Conservation (phyloP, 768 basidiomycete genomes). For the Boletus patriciae region DNA sequence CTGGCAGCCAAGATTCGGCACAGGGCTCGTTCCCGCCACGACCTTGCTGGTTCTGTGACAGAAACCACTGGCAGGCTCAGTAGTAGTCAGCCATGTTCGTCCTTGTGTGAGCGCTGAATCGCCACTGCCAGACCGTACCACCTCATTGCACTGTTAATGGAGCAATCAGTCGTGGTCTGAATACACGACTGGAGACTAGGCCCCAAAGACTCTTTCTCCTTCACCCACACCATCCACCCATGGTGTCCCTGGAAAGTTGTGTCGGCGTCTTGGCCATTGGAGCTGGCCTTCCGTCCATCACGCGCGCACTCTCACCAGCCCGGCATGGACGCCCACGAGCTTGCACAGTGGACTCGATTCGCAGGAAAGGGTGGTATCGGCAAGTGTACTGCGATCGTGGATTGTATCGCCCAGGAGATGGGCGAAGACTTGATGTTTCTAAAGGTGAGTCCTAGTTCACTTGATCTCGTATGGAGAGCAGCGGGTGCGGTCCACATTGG, state of each 20-base stretch:
- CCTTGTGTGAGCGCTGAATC: no score
- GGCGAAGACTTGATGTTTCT: constrained; percentile 84
- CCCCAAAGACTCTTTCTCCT: background rate
- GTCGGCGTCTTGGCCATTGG: constrained; percentile 51
- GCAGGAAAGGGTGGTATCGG: constrained; percentile 86
- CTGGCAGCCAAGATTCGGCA: no score
- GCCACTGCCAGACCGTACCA: no score
- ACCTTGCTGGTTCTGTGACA: no score
- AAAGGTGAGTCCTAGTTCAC: constrained; percentile 49
- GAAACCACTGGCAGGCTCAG: no score
- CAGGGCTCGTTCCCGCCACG: no score
- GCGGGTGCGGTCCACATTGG: background rate
- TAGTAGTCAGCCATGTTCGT: no score
- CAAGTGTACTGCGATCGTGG: constrained; percentile 67
- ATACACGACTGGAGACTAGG: no score
- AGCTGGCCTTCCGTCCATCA: constrained; percentile 41
- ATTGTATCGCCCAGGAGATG: constrained; percentile 71
- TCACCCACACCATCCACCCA: constrained; percentile 1
- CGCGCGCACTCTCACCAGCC: background rate
- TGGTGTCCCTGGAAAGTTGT: constrained; percentile 28
- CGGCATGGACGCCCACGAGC: constrained; percentile 68
- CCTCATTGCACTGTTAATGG: no score
- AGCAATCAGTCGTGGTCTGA: no score
- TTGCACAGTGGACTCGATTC: constrained; percentile 81
- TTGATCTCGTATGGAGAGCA: background rate